A percentile compares a stretch with the other conserved stretches of the same genome.
phyloP scores from a whole-genome alignment of 768 basidiomycete species.

The Lactarius indigo region DNA sequence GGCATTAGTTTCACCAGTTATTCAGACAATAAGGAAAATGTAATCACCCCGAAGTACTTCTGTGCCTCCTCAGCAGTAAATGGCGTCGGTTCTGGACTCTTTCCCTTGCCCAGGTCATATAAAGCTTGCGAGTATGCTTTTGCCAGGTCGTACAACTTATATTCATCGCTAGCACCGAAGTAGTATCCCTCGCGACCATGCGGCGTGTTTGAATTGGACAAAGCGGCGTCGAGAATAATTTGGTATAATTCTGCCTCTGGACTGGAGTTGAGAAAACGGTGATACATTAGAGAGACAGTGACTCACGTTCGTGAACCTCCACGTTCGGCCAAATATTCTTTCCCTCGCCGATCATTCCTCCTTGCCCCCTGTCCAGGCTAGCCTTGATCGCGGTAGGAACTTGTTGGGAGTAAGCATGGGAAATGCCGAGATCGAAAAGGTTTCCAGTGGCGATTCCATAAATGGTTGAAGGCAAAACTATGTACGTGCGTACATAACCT shows the following conservation, averaged over 20 bases:
- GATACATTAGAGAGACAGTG: not conserved
- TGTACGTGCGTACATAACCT: slow-evolving; percentile 52
- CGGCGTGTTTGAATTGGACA: slow-evolving; percentile 26
- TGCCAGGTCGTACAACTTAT: slow-evolving; percentile 35
- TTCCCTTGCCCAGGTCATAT: slow-evolving; percentile 32
- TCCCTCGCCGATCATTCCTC: slow-evolving; percentile 54
- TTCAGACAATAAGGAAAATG: not conserved
- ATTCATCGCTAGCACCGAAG: slow-evolving; percentile 36
- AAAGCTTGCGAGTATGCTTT: slow-evolving; percentile 37
- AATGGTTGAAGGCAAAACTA: slow-evolving; percentile 54
- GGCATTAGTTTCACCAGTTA: not conserved
- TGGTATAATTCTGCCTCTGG: slow-evolving; percentile 45
- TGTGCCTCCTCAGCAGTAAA: slow-evolving; percentile 42
- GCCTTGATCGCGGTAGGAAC: slow-evolving; percentile 48
- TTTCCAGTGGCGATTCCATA: slow-evolving; percentile 50
- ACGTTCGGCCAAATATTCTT: slow-evolving; percentile 59
- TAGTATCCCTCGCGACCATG: slow-evolving; percentile 38
- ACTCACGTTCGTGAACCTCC: slow-evolving; percentile 50
- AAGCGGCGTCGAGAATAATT: slow-evolving; percentile 40
- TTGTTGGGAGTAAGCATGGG: slow-evolving; percentile 50
- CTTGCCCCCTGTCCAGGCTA: slow-evolving; percentile 45
- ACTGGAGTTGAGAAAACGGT: not conserved
- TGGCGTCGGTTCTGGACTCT: slow-evolving; percentile 40
- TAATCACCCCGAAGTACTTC: slow-evolving; percentile 35
- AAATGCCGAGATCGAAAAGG: slow-evolving; percentile 49